Conservation (phyloP, 495 filamentous ascomycete genomes). For the Hyaloscypha bicolor region DNA sequence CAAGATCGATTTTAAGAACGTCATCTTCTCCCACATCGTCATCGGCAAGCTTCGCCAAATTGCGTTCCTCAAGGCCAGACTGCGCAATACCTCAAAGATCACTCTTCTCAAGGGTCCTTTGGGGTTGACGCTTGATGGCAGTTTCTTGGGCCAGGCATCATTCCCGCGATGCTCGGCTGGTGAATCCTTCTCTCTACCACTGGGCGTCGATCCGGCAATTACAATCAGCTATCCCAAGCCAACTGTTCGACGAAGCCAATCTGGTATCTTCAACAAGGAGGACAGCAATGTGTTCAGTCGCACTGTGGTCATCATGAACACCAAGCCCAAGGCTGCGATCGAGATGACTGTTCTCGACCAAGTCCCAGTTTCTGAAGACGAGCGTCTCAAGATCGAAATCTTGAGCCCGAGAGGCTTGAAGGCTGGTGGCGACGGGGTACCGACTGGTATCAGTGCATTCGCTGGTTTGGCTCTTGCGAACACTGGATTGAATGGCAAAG, state of each 20-base stretch:
- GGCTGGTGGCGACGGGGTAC: constrained; percentile 43
- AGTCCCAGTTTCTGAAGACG: constrained; percentile 68
- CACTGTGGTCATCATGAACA: constrained; percentile 60
- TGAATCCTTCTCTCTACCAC: constrained; percentile 59
- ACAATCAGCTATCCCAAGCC: constrained; percentile 64
- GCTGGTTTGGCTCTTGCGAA: constrained; percentile 21
- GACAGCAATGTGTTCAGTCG: constrained; percentile 60
- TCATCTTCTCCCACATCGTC: constrained; percentile 54
- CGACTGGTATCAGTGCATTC: constrained; percentile 37
- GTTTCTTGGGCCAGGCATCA: constrained; percentile 63
- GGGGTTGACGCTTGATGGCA: constrained; percentile 68
- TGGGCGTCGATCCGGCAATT: constrained; percentile 69
- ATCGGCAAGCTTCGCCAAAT: constrained; percentile 67
- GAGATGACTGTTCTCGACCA: constrained; percentile 65
- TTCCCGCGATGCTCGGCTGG: constrained; percentile 61
- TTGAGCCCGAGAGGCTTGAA: constrained; percentile 54
- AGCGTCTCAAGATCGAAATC: constrained; percentile 57
- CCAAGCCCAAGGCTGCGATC: constrained; percentile 47
- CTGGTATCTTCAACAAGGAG: constrained; percentile 58
- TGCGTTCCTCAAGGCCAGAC: constrained; percentile 66
- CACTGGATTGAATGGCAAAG: constrained; percentile 7
- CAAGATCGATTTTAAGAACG: constrained; percentile 41
- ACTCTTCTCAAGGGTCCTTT: constrained; percentile 61
- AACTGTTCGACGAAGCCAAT: constrained; percentile 52
- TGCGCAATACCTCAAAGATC: constrained; percentile 60